Evolutionary conservation across 257 asterid species (phyloP), one percentile per base, ranked within the genome.

Genomic region (Henckelia pumila): DNA sequence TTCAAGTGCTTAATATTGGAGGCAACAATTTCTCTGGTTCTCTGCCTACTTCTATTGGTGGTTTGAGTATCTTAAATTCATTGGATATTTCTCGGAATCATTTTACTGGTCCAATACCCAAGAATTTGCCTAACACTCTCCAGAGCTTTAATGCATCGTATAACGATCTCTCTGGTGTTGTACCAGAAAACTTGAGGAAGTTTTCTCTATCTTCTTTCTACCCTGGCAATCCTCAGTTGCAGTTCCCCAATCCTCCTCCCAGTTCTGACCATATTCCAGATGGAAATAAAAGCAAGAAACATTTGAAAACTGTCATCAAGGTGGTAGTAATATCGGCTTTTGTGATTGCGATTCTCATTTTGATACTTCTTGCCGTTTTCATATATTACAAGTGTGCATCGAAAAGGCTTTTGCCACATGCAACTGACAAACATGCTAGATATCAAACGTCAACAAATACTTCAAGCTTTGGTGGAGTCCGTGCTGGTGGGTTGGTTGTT

Each of bases 131-230:
- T 0, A 76, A 80, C 70, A 71, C 70, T 77, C 95, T 93, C 67
- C 85, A 80, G 67, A 83, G 84, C 78, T 84, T 93, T 22, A 93
- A 93, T 71, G 97, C 89, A 64, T 93, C 99, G 1, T 77, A 76
- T 64, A 90, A 93, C 75, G 85, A 85, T 71, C 88, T 93, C 56
- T 88, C 96, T 3, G 97, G 99, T 10, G 84, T 81, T 16, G 97
- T 90, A 66, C 97, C 99, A 0, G 95, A 86, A 19, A 90, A 90
- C 72, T 76, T 93, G 82, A 82, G 97, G 63, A 90, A 82, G 68
- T 90, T 93, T 71, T 86, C 99, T 8, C 50, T 70, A 13, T 84
- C 99, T 16, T 86, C 95, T 55, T 93, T 93, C 85, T 93, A 81
- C 78, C 99, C 99, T 22, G 96, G 99, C n/a, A 93, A 93, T 71